These are phyloP conservation scores for Ehretia macrophylla DNA, from an alignment of 257 asterid genomes.

Conservation along the genomic window DNA sequence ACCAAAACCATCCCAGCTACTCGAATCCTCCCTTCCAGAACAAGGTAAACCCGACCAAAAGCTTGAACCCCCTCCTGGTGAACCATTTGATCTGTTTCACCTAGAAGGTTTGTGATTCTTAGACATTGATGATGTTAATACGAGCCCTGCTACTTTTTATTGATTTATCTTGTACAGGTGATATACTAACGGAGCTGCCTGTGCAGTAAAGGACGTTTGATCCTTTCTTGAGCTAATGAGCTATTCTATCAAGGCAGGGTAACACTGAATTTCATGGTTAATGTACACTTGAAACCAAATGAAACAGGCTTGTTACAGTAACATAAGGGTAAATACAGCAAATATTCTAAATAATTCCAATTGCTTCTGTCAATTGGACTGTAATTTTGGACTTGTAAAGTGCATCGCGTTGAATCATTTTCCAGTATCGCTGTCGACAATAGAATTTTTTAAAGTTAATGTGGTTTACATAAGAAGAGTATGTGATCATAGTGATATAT, in stretches of 20 bases:
- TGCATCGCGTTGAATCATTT: too few species aligned
- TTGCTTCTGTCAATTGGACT: background rate
- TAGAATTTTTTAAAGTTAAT: too few species aligned
- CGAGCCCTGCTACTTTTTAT: constrained; percentile 51
- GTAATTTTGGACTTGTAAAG: background rate
- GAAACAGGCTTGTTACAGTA: background rate
- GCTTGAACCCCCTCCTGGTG: constrained; percentile 65
- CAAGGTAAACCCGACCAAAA: constrained; percentile 82
- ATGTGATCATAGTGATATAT: too few species aligned
- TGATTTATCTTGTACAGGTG: constrained; percentile 80
- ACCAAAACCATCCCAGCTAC: constrained; percentile 35
- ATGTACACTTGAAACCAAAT: background rate
- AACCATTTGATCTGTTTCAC: constrained; percentile 68
- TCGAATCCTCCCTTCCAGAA: constrained; percentile 44
- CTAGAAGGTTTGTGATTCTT: constrained; percentile 80
- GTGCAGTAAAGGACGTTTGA: constrained; percentile 46
- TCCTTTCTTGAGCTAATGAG: constrained; percentile 34
- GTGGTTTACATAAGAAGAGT: too few species aligned
- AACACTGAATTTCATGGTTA: too few species aligned
- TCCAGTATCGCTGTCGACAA: too few species aligned
- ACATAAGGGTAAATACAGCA: background rate
- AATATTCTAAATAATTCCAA: too few species aligned
- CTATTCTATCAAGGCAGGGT: constrained; percentile 8
- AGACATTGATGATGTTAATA: constrained; percentile 49
- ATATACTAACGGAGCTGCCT: constrained; percentile 43